A percentile compares a stretch with the other conserved stretches of the same genome.
Evolutionary conservation across 1,284 basidiomycete species (phyloP).

Genomic region (Ganoderma multipileum): DNA sequence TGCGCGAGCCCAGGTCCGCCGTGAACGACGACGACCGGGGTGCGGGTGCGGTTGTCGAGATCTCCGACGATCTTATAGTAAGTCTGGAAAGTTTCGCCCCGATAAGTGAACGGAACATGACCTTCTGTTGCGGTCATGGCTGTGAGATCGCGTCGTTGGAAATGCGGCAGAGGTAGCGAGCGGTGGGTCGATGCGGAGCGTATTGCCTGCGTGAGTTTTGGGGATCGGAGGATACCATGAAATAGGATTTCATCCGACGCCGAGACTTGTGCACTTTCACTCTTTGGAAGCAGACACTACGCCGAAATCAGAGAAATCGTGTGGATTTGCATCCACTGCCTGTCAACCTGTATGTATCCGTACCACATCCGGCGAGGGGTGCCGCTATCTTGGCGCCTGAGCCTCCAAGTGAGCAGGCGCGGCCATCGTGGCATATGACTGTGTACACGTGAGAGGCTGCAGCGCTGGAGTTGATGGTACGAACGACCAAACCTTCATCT

Average conservation of each 20-base stretch:
- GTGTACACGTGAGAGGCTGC: too few species aligned
- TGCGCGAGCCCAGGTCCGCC: conserved; percentile 38
- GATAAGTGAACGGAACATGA: conserved; percentile 20
- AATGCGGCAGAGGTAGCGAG: not conserved
- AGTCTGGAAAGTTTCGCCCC: conserved; percentile 27
- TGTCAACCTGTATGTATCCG: too few species aligned
- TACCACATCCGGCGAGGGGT: too few species aligned
- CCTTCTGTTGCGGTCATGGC: conserved; percentile 18
- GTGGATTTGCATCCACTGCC: not conserved
- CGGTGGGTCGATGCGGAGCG: not conserved
- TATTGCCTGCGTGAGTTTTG: not conserved
- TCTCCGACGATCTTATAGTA: conserved; percentile 31
- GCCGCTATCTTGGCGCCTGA: too few species aligned
- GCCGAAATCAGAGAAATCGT: not conserved
- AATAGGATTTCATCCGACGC: not conserved
- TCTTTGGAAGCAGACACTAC: not conserved
- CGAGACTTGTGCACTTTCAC: not conserved
- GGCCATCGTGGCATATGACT: too few species aligned
- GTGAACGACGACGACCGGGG: conserved; percentile 32
- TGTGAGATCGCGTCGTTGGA: not conserved
- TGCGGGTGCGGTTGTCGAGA: conserved; percentile 21
- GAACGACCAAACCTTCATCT: too few species aligned
- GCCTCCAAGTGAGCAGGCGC: too few species aligned
- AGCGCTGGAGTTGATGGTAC: too few species aligned
- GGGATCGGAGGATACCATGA: not conserved